phyloP scores from a whole-genome alignment of 139 green algal genomes.

The Pleodorina starrii region DNA sequence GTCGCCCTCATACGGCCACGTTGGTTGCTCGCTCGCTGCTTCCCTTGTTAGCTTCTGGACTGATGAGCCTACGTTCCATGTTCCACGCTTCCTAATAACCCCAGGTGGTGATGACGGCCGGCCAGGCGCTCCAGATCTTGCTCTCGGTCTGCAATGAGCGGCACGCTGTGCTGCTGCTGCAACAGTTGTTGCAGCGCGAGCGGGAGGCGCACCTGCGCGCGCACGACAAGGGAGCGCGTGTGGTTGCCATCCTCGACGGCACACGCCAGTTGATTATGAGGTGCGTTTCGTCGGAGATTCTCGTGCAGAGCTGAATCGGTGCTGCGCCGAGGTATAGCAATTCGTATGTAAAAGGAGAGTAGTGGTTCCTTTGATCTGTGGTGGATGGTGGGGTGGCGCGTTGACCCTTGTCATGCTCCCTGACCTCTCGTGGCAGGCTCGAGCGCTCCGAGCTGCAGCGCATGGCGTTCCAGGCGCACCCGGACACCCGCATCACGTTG shows the following conservation, averaged over 20 bases:
- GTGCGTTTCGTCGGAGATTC: neutral
- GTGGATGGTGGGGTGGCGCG: too few relatives aligned
- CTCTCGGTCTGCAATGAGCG: neutral
- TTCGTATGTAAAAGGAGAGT: too few relatives aligned
- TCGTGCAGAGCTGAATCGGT: too few relatives aligned
- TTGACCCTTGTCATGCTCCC: too few relatives aligned
- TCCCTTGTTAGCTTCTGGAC: neutral
- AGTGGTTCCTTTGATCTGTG: too few relatives aligned
- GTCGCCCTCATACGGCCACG: too few relatives aligned
- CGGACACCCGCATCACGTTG: conserved; percentile 21
- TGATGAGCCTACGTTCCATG: neutral
- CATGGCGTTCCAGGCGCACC: conserved; percentile 14
- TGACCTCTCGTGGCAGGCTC: conserved; percentile 25
- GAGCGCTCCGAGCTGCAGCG: neutral
- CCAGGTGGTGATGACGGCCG: conserved; percentile 23
- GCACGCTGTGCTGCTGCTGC: conserved; percentile 20
- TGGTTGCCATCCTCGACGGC: conserved; percentile 45
- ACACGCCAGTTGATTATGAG: neutral
- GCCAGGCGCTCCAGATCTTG: neutral
- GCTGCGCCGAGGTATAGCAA: too few relatives aligned
- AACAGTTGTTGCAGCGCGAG: conserved; percentile 28
- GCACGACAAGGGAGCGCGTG: conserved; percentile 19
- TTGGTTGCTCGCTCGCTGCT: too few relatives aligned
- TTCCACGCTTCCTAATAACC: neutral
- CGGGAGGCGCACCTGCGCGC: neutral